Evolutionary conservation across 2,329 filamentous ascomycete species (phyloP), one percentile per base, ranked within the genome.

Genomic region (Bipolaris victoriae): DNA sequence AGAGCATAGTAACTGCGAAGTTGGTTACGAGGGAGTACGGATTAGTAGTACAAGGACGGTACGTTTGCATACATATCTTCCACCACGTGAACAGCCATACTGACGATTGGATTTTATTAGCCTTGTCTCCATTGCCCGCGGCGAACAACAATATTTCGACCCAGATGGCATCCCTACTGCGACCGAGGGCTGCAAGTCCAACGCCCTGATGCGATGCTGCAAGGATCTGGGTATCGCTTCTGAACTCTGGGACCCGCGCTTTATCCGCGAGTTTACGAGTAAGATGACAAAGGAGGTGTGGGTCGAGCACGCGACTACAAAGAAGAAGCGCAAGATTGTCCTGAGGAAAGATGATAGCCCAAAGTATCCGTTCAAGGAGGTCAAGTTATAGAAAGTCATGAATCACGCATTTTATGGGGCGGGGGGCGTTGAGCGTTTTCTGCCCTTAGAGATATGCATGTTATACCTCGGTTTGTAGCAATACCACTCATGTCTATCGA

Each of bases 121-220:
- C 61, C 89, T 97, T 64, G 90, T 98, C 43, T 92, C 90, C 26
- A 90, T 98, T 66, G 92, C 95, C 0, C 90, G 95, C 65, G 95
- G 95, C 73, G 95, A 98, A 78, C 94, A 97, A 81, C 87, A 90
- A 65, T 99, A 96, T 79, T 99, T 98, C 80, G 87, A 86, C 67
- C 85, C 91, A 33, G 93, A 97, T 67, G 90, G 90, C 53, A 92
- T 99, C 62, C 92, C 95, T 24, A 97, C 93, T 1, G 93, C 95
- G 7, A 93, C 93, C 58, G 95, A 99, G 79, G 95, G 95, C 51
- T 96, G 92, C 84, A 97, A 97, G 79, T 97, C 92, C 62, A 99
- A 99, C 75, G 95, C 95, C 11, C 83, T 99, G 65, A 96, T 98
- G 88, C 90, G 95, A 57, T 98, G 94, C 84, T 98, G 95, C 83